phyloP scores from a whole-genome alignment of 1,284 basidiomycete species.

The Xanthoconium separans region DNA sequence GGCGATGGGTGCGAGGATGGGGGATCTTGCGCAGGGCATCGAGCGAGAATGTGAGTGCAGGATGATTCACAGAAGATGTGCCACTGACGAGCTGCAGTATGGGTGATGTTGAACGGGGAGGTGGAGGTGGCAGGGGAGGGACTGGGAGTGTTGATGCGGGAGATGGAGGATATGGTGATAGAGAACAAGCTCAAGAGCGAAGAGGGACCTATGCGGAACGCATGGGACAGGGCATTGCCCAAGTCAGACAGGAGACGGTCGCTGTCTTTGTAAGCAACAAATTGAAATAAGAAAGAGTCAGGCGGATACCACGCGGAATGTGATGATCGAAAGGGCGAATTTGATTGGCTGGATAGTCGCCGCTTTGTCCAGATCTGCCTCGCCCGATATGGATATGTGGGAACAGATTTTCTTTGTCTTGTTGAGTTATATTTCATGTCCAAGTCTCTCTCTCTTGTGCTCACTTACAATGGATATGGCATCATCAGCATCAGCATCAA shows the following conservation, averaged over 20 bases:
- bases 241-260: slow-evolving; percentile 15
- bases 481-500: slow-evolving; percentile 5
- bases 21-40: slow-evolving; percentile 15
- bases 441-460: neutral
- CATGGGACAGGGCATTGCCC: slow-evolving; percentile 45
- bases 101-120: slow-evolving; percentile 17
- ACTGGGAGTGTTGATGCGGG: slow-evolving; percentile 44
- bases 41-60: slow-evolving; percentile 32
- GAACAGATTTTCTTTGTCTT: neutral
- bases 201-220: slow-evolving; percentile 49
- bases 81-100: slow-evolving; percentile 22
- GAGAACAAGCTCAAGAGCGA: slow-evolving; percentile 57
- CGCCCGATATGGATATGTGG: slow-evolving; percentile 14
- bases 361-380: slow-evolving; percentile 12
- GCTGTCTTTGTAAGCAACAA: slow-evolving; percentile 25
- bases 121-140: slow-evolving; percentile 23
- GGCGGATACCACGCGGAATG: slow-evolving; percentile 15
- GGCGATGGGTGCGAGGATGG: slow-evolving; percentile 25
- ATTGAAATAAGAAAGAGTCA: neutral
- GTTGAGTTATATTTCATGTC: slow-evolving; percentile 12
- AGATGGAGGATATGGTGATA: slow-evolving; percentile 64
- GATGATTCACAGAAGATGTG: neutral
- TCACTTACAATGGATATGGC: neutral
- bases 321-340: neutral
- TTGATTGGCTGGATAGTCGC: slow-evolving; percentile 8